phyloP scores from a whole-genome alignment of 192 early-diverging fungal species.

The Coemansia sp. region DNA sequence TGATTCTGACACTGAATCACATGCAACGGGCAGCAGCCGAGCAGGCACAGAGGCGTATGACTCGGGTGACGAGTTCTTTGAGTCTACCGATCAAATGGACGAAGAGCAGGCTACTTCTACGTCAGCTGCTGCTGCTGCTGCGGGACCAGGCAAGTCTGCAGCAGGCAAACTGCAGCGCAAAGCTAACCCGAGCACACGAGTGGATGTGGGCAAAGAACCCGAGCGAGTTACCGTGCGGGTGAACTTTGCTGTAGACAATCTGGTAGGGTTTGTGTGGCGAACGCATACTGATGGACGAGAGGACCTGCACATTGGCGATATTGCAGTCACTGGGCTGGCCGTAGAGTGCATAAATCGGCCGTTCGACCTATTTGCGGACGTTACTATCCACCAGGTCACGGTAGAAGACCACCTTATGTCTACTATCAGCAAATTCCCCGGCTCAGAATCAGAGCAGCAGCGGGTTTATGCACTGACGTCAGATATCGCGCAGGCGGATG shows the following conservation, averaged over 20 bases:
- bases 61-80: conserved; percentile 48
- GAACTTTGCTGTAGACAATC: conserved; percentile 49
- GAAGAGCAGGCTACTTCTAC: conserved; percentile 9
- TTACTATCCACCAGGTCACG: conserved; percentile 74
- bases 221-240: conserved; percentile 43
- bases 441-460: not conserved
- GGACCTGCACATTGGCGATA: conserved; percentile 50
- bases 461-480: conserved; percentile 45
- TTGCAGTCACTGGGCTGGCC: conserved; percentile 65
- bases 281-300: conserved; percentile 40
- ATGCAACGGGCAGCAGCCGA: not conserved
- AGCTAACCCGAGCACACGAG: conserved; percentile 11
- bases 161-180: conserved; percentile 32
- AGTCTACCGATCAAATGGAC: conserved; percentile 27
- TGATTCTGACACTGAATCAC: not conserved
- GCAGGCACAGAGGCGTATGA: conserved; percentile 3
- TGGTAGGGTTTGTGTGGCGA: conserved; percentile 52
- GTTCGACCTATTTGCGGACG: conserved; percentile 60
- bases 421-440: not conserved
- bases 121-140: too few species aligned
- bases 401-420: conserved; percentile 64
- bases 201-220: conserved; percentile 40
- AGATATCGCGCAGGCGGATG: conserved; percentile 51
- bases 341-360: conserved; percentile 70
- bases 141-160: not conserved